These are phyloP conservation scores for Blastocladiella emersonii DNA, from an alignment of 371 early-diverging fungal species.

Conservation along the genomic window DNA sequence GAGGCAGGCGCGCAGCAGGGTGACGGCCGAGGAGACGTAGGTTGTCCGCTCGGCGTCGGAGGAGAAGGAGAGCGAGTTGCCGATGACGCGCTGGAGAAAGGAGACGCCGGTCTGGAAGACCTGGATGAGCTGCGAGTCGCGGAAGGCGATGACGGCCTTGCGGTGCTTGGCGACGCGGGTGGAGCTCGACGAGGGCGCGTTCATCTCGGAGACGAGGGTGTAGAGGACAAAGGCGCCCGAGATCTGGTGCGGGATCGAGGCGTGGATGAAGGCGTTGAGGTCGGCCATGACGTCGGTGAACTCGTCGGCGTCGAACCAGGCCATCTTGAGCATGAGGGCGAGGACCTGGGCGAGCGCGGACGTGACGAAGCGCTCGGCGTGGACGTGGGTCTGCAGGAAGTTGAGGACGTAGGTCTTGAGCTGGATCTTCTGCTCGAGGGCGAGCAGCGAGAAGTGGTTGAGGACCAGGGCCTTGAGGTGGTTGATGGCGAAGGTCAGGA, in stretches of 20 bases:
- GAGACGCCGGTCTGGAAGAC: slow-evolving; percentile 52
- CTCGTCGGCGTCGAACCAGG: slow-evolving; percentile 63
- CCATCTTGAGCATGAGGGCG: slow-evolving; percentile 59
- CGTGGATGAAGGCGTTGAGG: slow-evolving; percentile 51
- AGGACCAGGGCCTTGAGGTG: slow-evolving; percentile 51
- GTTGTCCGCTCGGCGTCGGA: neutral
- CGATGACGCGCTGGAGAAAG: slow-evolving; percentile 36
- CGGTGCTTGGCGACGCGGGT: neutral
- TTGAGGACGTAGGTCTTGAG: slow-evolving; percentile 16
- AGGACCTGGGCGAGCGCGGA: slow-evolving; percentile 52
- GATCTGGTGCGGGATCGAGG: slow-evolving; percentile 32
- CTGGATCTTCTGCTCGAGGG: slow-evolving; percentile 41
- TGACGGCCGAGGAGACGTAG: slow-evolving; percentile 13
- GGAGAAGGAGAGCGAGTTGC: slow-evolving; percentile 22
- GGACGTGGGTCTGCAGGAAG: neutral
- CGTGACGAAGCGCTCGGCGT: slow-evolving; percentile 37
- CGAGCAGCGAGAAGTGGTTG: slow-evolving; percentile 53
- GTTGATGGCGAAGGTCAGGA: slow-evolving; percentile 52
- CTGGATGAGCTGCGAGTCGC: slow-evolving; percentile 57
- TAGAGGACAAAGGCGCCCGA: slow-evolving; percentile 44
- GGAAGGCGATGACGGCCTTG: slow-evolving; percentile 56
- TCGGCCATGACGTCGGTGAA: slow-evolving; percentile 49
- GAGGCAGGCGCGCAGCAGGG: slow-evolving; percentile 52
- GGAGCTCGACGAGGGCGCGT: slow-evolving; percentile 10
- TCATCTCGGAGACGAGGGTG: slow-evolving; percentile 47